Conservation (phyloP, 164 flowering plant genomes). For the Macadamia tetraphylla region DNA sequence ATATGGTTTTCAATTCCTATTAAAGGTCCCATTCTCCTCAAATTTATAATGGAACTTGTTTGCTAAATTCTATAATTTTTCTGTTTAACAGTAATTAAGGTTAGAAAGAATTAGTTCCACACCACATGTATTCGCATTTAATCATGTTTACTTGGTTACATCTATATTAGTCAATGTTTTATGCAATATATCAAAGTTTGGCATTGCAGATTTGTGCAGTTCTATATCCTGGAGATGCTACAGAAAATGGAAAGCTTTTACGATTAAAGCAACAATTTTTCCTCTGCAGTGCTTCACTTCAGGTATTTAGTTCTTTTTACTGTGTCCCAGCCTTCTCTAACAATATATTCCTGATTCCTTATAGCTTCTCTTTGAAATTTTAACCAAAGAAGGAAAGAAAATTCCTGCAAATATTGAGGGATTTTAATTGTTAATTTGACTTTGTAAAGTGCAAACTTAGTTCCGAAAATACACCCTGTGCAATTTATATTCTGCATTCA, state of each 20-base stretch:
- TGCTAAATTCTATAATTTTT: not conserved
- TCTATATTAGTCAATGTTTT: not conserved
- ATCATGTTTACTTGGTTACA: not conserved
- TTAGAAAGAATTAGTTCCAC: not conserved
- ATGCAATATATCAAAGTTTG: slow-evolving; percentile 1
- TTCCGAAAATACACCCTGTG: not conserved
- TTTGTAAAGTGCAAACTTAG: no score
- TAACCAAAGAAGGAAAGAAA: no score
- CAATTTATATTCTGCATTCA: not conserved
- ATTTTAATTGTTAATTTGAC: not conserved
- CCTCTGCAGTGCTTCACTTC: slow-evolving; percentile 96
- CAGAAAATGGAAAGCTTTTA: slow-evolving; percentile 80
- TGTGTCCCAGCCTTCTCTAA: not conserved
- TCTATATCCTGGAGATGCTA: slow-evolving; percentile 95
- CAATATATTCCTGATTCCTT: not conserved
- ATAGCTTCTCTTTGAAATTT: not conserved
- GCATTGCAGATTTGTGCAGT: slow-evolving; percentile 87
- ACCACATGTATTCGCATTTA: not conserved
- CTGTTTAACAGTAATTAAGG: not conserved
- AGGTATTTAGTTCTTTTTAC: slow-evolving; percentile 36
- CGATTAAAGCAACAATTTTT: slow-evolving; percentile 93
- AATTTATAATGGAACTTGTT: no score
- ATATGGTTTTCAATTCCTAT: no score
- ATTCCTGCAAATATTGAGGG: not conserved
- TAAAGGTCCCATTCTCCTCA: no score